Base-by-base conservation (phyloP, 225 moss, liverwort and hornwort species). In the Takakia lepidozioides region DNA sequence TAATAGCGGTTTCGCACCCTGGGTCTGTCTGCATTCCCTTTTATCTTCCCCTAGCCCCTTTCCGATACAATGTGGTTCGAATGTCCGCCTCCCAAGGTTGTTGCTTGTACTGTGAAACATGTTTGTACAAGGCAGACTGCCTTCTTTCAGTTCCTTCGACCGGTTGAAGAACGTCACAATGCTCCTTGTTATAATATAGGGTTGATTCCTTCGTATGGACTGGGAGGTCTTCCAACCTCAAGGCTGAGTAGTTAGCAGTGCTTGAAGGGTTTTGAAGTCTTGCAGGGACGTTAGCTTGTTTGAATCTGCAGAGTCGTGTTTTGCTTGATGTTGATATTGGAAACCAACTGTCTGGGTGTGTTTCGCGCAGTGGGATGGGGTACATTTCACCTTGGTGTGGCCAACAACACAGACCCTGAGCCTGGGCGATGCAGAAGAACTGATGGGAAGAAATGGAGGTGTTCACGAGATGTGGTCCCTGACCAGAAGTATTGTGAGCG, bases 401-500 rank as follows among this genome's bases (percentile, higher is more conserved):
- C 91, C 17, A 98, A 75, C 64, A 98, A 98, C 59, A 85, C 87
- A 3, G 98, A 98, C 46, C 91, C 98, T 13, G 98, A 98, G 65
- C 98, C 98, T 0, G 98, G 98, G 1, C 74, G 98, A 17, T 98
- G 98, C 65, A 80, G 98, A 40, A 70, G 98, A 52, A 98, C 98
- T 1, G 98, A 98, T 30, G 98, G 98, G 29, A 98, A 98, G 74
- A 98, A 98, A 58, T 98, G 98, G 98, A 75, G 98, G 24, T 98
- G 98, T 54, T 73, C 85, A 8, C 75, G 98, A 7, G 98, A 98
- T 40, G 98, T 98, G 25, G 98, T 98, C 14, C 85, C 91, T 16
- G 98, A 98, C 53, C 98, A 98, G 56, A 98, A 98, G 65, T 98
- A 98, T 55, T 98, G 98, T 76, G 98, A 98, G 71, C 84, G 98